Evolutionary conservation across 2,329 filamentous ascomycete genomes (phyloP).

Genomic region (Exophiala dermatitidis): DNA sequence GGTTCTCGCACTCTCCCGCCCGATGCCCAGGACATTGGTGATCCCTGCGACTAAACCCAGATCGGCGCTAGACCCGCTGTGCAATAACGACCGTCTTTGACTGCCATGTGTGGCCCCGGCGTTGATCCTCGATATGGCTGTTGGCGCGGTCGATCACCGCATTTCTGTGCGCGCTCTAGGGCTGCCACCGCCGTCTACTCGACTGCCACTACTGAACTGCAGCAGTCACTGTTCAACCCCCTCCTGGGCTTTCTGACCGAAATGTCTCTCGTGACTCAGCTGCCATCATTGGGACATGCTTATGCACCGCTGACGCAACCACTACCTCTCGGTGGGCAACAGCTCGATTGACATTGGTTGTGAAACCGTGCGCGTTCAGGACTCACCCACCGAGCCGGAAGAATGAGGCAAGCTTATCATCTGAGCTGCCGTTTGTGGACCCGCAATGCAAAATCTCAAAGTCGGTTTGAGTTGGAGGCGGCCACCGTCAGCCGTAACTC

Average conservation of each 20-base stretch:
- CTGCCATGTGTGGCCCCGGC: slow-evolving; percentile 21
- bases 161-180: slow-evolving; percentile 1
- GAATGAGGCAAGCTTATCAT: slow-evolving; percentile 3
- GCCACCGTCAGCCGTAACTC: too few relatives aligned
- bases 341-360: not conserved
- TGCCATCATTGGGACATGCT: not conserved
- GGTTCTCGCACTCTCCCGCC: slow-evolving; percentile 5
- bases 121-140: slow-evolving; percentile 18
- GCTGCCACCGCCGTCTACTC: too few relatives aligned
- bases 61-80: slow-evolving; percentile 13
- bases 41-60: slow-evolving; percentile 7
- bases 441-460: not conserved
- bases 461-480: too few relatives aligned
- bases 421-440: slow-evolving; percentile 3
- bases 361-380: too few relatives aligned
- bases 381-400: slow-evolving; percentile 4
- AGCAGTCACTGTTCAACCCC: not conserved
- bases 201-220: too few relatives aligned
- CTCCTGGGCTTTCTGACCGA: not conserved
- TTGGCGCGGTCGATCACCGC: slow-evolving; percentile 15
- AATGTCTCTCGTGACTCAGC: not conserved
- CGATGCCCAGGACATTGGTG: slow-evolving; percentile 9
- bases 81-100: slow-evolving; percentile 15
- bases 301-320: slow-evolving; percentile 11
- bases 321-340: not conserved